Base-by-base conservation (phyloP, 768 basidiomycete genomes). In the Macrocybe gigantea region DNA sequence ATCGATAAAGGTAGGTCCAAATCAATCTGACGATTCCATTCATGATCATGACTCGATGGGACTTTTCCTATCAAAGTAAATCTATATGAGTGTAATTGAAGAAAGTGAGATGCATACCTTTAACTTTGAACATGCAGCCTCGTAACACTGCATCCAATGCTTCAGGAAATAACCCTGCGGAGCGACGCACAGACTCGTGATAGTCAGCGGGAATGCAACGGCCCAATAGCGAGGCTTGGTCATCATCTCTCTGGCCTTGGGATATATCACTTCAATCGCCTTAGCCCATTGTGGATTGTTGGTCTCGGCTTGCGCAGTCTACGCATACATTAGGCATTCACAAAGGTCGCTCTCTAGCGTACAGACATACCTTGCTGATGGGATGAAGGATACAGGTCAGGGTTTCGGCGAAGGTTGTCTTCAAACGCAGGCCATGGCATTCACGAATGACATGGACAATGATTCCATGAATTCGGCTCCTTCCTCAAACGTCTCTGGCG, bases 1-100 rank as follows among this genome's bases (percentile, higher is more conserved):
- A 94, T 11, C 94, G 85, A 60, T 91, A 94, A n/a, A 96, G 72
- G 63, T 96, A 97, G 2, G 93, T 90, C 94, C 93, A 97, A 33
- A 93, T 67, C 37, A 96, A 65, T 7, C 94, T 82, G 52, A 92
- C 61, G 48, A 88, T 78, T 9, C 89, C 88, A 54, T 93, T 94
- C 68, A 94, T 72, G 14, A 90, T 77, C 2, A 80, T 74, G 0
- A 78, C 69, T 9, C 92, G 80, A 47, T 77, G 73, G 0, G 81
- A 72, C 53, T 85, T 88, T 56, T 96, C 93, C 92, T 95, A 49
- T n/a, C 0, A 30, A 51, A 33, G 41, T 30, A 54, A 12, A 38
- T 52, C 49, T 51, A 38, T 45, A n/a, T 48, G 34, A 48, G n/a
- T 5, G 37, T 33, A 15, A 33, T n/a, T 34, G 14, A n/a, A 12